Base-by-base conservation (phyloP, 1,284 basidiomycete genomes). In the Blastosporella zonata region DNA sequence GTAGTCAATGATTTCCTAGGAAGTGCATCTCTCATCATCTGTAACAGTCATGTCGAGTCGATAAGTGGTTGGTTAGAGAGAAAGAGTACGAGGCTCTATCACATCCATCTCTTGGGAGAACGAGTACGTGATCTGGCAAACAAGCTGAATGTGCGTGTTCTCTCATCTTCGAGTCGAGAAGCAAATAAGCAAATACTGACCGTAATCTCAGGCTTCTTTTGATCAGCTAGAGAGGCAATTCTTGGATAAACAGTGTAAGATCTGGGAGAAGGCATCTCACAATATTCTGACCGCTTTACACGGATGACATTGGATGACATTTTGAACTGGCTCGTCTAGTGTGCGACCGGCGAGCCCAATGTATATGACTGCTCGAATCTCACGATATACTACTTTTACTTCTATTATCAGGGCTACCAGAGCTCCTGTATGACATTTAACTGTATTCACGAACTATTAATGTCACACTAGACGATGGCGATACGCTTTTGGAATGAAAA, bases 11-110 rank as follows among this genome's bases (percentile, higher is more conserved):
- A 36, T n/a, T 36, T 18, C 17, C 8, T 35, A 7, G 21, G 10
- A 6, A 8, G 8, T 15, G 7, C 10, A n/a, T 34, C 12, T 31
- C 22, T 33, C 23, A 8, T 20, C 20, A 1, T 22, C 23, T 35
- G n/a, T 35, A 5, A 41, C 17, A 55, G 53, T 13, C 38, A 45
- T 22, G n/a, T 52, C 27, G 17, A 7, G n/a, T 42, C 21, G 17
- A 55, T 52, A 3, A 9, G 31, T 7, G 9, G 8, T n/a, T 33
- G 40, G 22, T 28, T 55, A 12, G 22, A 38, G 2, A 33, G 22
- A 6, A n/a, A 17, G 6, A 31, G 31, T 13, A 23, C 35, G 20
- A 6, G 13, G 4, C 27, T 10, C n/a, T 39, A 42, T 17, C 31
- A 36, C 5, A 33, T 36, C 20, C 47, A 48, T 18, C 23, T 31